These are phyloP conservation scores for Ophiostoma montium DNA, from an alignment of 2,329 filamentous ascomycete species.

Conservation along the genomic window DNA sequence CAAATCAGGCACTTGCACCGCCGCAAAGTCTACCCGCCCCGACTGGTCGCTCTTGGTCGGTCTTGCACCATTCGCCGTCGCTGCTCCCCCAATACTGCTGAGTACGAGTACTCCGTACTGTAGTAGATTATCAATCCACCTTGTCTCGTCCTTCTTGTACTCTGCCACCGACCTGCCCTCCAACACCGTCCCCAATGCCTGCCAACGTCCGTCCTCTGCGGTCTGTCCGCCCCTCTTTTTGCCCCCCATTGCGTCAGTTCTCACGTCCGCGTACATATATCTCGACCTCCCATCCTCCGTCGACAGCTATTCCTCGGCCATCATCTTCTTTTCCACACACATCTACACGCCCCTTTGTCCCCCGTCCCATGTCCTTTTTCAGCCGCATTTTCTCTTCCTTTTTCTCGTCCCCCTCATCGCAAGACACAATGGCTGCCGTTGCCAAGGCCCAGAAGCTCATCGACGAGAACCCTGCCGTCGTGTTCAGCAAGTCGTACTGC, in stretches of 20 bases:
- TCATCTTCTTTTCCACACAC: slow-evolving; percentile 1
- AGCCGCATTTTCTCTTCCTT: slow-evolving; percentile 53
- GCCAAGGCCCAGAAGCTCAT: slow-evolving; percentile 82
- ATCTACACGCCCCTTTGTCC: slow-evolving; percentile 8
- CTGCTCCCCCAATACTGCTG: too few species aligned
- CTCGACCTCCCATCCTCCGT: background rate
- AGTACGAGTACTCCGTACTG: too few species aligned
- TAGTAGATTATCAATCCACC: background rate
- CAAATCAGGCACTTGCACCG: too few species aligned
- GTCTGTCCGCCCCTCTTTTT: slow-evolving; percentile 5
- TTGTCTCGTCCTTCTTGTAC: background rate
- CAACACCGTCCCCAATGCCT: background rate
- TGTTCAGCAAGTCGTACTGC: slow-evolving; percentile 97
- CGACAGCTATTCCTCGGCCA: too few species aligned
- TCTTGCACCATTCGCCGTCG: too few species aligned
- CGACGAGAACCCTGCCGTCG: slow-evolving; percentile 75
- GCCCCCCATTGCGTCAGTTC: slow-evolving; percentile 5
- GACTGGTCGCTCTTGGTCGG: too few species aligned
- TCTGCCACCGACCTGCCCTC: background rate
- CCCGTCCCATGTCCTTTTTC: slow-evolving; percentile 46
- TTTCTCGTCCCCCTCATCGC: slow-evolving; percentile 25
- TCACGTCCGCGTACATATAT: slow-evolving; percentile 7
- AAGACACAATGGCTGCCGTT: slow-evolving; percentile 62
- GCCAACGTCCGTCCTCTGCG: background rate
- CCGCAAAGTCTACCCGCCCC: too few species aligned